Base-by-base conservation (phyloP, 2,329 filamentous ascomycete species). In the Rhexocercosporidium sp. region DNA sequence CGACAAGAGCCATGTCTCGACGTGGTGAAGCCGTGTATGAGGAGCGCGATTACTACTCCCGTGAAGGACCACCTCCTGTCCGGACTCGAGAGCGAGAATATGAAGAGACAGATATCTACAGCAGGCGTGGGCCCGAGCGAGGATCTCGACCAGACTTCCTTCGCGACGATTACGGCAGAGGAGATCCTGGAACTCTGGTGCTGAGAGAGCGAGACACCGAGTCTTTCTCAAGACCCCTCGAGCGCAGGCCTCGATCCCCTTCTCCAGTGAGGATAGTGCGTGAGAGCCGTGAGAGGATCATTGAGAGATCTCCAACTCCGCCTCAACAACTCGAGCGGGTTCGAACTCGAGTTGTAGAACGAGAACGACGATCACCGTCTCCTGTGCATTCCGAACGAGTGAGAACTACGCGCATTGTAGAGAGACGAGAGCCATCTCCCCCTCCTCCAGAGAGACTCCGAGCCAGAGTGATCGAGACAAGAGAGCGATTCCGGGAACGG, bases 201-300 rank as follows among this genome's bases (percentile, higher is more conserved):
- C 11, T 77, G 25, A 65, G 75, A 70, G 72, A 77, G 41, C 73
- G 75, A 29, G 72, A 77, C 11, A 70, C 68, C 5, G 75, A 77
- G 41, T 71, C 68, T 2, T 69, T 70, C 34, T 64, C 65, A 11
- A 67, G 75, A 68, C 72, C 73, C 11, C 61, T 71, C 37, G 73
- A 75, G 56, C 73, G 73, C 66, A 64, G 75, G 73, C 69, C 71
- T 39, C 68, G 76, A 71, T 75, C 74, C 27, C 73, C 71, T 57
- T 76, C 74, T 25, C 75, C 75, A 18, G 66, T 73, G 47, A 67
- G 73, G 62, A 67, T 73, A 22, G 61, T 63, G 49, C 61, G 61
- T 22, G 61, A 63, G 25, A 63, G 20, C 34, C 69, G 71, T n/a
- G 72, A 75, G 66, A 74, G 73, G 67, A 69, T 76, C 20, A 64